Percentiles rank a stretch among this genome's conserved stretches.
phyloP scores from a whole-genome alignment of 495 filamentous ascomycete species.

The Trichoderma gamsii region DNA sequence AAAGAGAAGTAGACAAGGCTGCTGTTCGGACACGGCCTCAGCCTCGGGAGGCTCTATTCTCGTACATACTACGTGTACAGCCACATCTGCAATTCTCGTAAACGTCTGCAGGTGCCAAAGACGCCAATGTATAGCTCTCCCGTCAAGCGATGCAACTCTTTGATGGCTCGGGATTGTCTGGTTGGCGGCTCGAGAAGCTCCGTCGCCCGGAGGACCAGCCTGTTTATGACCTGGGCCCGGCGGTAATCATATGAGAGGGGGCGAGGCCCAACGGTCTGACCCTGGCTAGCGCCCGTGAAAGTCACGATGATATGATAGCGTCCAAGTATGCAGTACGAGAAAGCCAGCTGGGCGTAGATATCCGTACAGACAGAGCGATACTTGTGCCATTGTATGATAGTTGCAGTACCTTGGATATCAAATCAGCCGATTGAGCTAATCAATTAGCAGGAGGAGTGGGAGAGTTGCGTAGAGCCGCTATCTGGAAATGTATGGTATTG shows the following conservation, averaged over 20 bases:
- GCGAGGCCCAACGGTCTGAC: background rate
- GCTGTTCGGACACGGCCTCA: no score
- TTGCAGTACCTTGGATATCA: background rate
- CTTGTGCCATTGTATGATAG: no score
- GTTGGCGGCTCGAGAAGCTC: conserved; percentile 10
- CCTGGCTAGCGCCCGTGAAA: conserved; percentile 5
- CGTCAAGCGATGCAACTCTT: background rate
- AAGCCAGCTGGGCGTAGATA: background rate
- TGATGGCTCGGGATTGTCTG: background rate
- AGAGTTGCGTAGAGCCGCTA: no score
- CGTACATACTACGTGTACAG: no score
- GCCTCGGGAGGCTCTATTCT: no score
- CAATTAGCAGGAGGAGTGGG: no score
- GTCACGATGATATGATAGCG: conserved; percentile 6
- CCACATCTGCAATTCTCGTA: background rate
- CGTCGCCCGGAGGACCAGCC: background rate
- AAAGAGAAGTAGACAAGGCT: no score
- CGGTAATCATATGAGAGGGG: conserved; percentile 3
- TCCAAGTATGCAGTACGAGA: background rate
- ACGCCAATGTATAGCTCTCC: background rate
- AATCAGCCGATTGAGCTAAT: background rate
- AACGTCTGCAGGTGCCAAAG: background rate
- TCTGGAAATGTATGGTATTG: no score
- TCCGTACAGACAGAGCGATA: background rate
- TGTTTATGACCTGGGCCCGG: background rate